Evolutionary conservation across 192 early-diverging fungal genomes (phyloP), one percentile per base, ranked within the genome.

Genomic region (Piromyces finnis): DNA sequence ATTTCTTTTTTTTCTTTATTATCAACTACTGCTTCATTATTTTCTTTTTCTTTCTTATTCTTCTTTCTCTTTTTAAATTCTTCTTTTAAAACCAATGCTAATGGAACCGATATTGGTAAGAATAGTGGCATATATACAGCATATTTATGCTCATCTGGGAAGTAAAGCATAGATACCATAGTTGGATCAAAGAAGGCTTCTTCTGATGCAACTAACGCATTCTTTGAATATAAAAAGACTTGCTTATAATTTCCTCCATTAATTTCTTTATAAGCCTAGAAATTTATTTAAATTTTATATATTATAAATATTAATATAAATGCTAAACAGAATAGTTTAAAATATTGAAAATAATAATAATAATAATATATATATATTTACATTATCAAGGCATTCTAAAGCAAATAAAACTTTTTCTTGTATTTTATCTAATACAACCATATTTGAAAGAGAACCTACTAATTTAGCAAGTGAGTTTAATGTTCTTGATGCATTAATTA

Each of bases 121-220:
- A 98, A 97, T 79, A 96, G 87, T 16, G 97, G 97, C 92, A 97
- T 92, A 81, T 99, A 99, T 37, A 99, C 94, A 22, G 96, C 97
- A 79, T 93, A 94, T 85, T 95, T 97, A 86, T 99, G 98, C 84
- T 99, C 96, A 80, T 95, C 93, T 11, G 98, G 98, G 86, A 99
- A 99, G 83, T 99, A 99, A 11, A 98, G 87, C 91, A 98, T 90
- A 9, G 95, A 92, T 0, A 99, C 95, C 98, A 99, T 98, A 16
- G 94, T 95, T 1, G 96, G 96, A 83, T 99, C 95, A 89, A 97
- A 98, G 83, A 99, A 99, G 11, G 98, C 97, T 6, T 86, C 86
- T 85, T 98, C 95, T 5, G 96, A 88, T 18, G 87, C 79, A 30
- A 84, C 84, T 12, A 95, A 84, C 0, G 94, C 96, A 12, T 82